A percentile compares a stretch with the other conserved stretches of the same genome.
These are phyloP conservation scores for Solanum lycopersicoides DNA, from an alignment of 257 asterid species.

Conservation along the genomic window DNA sequence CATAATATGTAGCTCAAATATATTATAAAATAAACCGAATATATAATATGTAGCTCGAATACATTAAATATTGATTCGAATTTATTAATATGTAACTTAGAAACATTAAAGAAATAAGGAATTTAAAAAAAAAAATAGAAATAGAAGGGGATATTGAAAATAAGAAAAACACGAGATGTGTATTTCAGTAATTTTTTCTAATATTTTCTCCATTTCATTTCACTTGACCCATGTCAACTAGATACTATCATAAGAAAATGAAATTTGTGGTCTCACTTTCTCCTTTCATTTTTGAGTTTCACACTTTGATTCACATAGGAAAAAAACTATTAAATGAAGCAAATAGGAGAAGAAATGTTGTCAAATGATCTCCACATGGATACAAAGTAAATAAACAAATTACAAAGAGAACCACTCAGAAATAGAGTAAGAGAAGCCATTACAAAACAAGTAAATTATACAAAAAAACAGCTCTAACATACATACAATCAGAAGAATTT, in stretches of 20 bases:
- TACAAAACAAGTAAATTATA: neutral
- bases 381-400: neutral
- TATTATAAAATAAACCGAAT: too few species aligned
- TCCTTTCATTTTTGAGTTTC: neutral
- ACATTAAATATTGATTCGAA: too few species aligned
- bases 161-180: too few species aligned
- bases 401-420: neutral
- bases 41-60: too few species aligned
- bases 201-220: neutral
- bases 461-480: slow-evolving; percentile 8
- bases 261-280: neutral
- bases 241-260: neutral
- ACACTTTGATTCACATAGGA: neutral
- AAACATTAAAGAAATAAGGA: too few species aligned
- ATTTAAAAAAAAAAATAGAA: too few species aligned
- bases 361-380: neutral
- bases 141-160: too few species aligned
- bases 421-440: neutral
- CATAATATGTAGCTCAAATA: too few species aligned
- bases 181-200: too few species aligned
- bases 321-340: neutral
- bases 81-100: too few species aligned
- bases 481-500: slow-evolving; percentile 30
- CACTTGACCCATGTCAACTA: neutral
- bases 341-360: neutral